Evolutionary conservation across 1,284 basidiomycete species (phyloP).

Genomic region (Pseudozyma pruni): DNA sequence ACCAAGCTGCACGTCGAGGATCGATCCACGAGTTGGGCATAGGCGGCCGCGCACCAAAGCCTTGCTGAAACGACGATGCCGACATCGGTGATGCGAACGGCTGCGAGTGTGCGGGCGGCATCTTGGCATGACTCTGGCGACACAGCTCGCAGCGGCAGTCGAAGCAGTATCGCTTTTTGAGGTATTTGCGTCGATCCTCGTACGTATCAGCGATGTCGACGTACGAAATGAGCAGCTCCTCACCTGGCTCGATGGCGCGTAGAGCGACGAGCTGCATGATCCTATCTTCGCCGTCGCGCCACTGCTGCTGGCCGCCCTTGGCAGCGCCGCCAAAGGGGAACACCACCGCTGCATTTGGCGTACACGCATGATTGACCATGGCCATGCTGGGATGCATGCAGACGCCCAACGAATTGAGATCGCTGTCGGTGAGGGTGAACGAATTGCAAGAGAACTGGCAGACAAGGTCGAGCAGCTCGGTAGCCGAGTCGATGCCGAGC

Average conservation of each 20-base stretch:
- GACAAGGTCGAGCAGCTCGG: slow-evolving; percentile 39
- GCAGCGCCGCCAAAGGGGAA: slow-evolving; percentile 74
- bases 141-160: slow-evolving; percentile 75
- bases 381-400: slow-evolving; percentile 81
- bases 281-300: slow-evolving; percentile 30
- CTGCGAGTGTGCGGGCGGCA: slow-evolving; percentile 8
- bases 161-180: slow-evolving; percentile 81
- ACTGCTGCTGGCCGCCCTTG: slow-evolving; percentile 61
- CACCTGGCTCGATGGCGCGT: slow-evolving; percentile 68
- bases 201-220: slow-evolving; percentile 81
- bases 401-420: slow-evolving; percentile 77
- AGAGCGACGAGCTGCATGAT: slow-evolving; percentile 73
- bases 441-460: slow-evolving; percentile 87
- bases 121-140: slow-evolving; percentile 69
- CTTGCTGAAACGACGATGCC: slow-evolving; percentile 19
- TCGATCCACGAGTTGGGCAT: slow-evolving; percentile 70
- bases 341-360: slow-evolving; percentile 87
- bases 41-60: slow-evolving; percentile 14
- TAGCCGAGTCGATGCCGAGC: slow-evolving; percentile 40
- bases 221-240: slow-evolving; percentile 76
- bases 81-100: slow-evolving; percentile 28
- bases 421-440: slow-evolving; percentile 77
- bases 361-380: slow-evolving; percentile 89
- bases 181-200: slow-evolving; percentile 74
- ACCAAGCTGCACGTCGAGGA: slow-evolving; percentile 77